Conservation (phyloP, 495 filamentous ascomycete species). For the Daldinia caldariorum region DNA sequence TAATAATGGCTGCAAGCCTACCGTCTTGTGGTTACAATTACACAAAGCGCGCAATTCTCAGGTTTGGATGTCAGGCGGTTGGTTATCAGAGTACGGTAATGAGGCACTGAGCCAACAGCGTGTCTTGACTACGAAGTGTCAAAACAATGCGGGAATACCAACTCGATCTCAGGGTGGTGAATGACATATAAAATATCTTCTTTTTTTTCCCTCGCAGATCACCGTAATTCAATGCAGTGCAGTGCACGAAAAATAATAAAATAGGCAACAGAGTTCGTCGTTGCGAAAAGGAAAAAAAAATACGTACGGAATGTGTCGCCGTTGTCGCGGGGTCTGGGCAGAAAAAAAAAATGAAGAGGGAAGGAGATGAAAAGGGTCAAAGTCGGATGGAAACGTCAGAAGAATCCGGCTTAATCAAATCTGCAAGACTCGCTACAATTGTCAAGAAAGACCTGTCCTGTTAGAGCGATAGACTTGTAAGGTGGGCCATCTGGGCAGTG, state of each 20-base stretch:
- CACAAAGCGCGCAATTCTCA: conserved; percentile 41
- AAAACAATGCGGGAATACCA: conserved; percentile 40
- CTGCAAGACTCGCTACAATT: conserved; percentile 37
- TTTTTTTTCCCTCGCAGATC: conserved; percentile 14
- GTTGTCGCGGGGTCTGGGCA: conserved; percentile 43
- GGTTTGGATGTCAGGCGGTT: conserved; percentile 32
- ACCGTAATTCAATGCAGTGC: conserved; percentile 8
- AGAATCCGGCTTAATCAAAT: conserved; percentile 57
- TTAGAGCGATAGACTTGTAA: not conserved
- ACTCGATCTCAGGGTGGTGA: conserved; percentile 11
- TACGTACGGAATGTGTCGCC: conserved; percentile 43
- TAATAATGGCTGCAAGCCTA: conserved; percentile 34
- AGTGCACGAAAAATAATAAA: conserved; percentile 22
- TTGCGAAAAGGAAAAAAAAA: conserved; percentile 31
- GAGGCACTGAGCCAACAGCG: conserved; percentile 24
- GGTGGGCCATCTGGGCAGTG: not conserved
- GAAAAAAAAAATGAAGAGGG: conserved; percentile 43
- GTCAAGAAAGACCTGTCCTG: conserved; percentile 15
- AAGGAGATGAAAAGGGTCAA: conserved; percentile 49
- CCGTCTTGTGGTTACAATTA: conserved; percentile 36
- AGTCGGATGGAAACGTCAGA: conserved; percentile 61
- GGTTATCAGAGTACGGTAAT: conserved; percentile 9
- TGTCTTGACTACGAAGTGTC: conserved; percentile 20
- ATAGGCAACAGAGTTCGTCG: conserved; percentile 26
- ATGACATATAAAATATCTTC: conserved; percentile 18